Conservation (phyloP, 2,329 filamentous ascomycete species). For the Trichoderma endophyticum region DNA sequence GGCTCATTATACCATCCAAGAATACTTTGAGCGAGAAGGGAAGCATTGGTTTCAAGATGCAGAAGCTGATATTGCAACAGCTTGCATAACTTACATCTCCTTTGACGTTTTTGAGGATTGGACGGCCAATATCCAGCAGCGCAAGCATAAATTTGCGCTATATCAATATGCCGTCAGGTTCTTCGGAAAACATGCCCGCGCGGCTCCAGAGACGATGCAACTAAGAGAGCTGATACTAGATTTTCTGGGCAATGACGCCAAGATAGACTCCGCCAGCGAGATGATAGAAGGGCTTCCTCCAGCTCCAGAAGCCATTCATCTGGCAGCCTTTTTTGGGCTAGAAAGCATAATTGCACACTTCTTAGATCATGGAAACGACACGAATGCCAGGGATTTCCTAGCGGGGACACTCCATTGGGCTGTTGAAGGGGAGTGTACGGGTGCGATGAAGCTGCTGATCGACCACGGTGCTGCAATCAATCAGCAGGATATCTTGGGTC, state of each 20-base stretch:
- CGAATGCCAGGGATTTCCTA: not conserved
- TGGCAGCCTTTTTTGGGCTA: not conserved
- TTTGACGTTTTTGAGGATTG: not conserved
- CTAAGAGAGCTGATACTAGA: not conserved
- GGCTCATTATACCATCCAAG: constrained; percentile 2
- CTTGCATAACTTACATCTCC: constrained; percentile 4
- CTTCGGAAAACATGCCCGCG: not conserved
- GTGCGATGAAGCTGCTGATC: not conserved
- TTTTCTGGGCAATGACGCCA: not conserved
- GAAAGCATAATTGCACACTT: not conserved
- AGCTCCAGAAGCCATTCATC: not conserved
- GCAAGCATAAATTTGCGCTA: not conserved
- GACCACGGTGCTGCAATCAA: not conserved
- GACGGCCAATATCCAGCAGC: not conserved
- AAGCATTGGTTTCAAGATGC: not conserved
- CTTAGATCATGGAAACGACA: not conserved
- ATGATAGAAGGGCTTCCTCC: too few relatives aligned
- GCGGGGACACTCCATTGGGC: not conserved
- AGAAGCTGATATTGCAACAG: not conserved
- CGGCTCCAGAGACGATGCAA: not conserved
- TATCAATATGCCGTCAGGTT: not conserved
- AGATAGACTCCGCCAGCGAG: not conserved
- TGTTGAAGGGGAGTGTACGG: too few relatives aligned
- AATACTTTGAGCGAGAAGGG: not conserved
- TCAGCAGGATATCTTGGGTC: accelerated